phyloP scores from a whole-genome alignment of 1,284 basidiomycete genomes.

The Heimioporus retisporus region DNA sequence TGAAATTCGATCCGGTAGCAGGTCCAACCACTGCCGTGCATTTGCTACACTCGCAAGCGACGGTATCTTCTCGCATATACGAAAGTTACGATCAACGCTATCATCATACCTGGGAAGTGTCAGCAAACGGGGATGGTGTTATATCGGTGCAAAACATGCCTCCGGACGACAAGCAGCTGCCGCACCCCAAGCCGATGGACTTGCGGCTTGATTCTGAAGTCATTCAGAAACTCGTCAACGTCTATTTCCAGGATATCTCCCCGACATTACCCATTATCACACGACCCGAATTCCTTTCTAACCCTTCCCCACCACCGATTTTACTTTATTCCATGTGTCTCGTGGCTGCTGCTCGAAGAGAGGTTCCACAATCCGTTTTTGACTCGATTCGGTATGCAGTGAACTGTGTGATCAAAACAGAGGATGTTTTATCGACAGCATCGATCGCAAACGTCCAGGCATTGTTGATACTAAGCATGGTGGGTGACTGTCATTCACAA shows the following conservation, averaged over 20 bases:
- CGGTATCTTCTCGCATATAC: slow-evolving; percentile 85
- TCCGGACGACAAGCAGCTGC: slow-evolving; percentile 61
- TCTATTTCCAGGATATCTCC: slow-evolving; percentile 89
- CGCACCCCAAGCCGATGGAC: slow-evolving; percentile 71
- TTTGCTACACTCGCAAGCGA: slow-evolving; percentile 89
- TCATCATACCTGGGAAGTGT: slow-evolving; percentile 87
- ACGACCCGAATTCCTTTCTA: slow-evolving; percentile 86
- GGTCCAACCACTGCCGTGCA: slow-evolving; percentile 91
- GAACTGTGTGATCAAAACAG: slow-evolving; percentile 87
- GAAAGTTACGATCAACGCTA: slow-evolving; percentile 90
- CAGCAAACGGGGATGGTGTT: slow-evolving; percentile 86
- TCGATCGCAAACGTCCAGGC: slow-evolving; percentile 92
- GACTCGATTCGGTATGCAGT: slow-evolving; percentile 88
- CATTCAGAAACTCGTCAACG: slow-evolving; percentile 88
- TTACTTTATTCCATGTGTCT: slow-evolving; percentile 95
- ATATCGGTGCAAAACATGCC: slow-evolving; percentile 85
- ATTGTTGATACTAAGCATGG: slow-evolving; percentile 86
- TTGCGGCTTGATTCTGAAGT: slow-evolving; percentile 81
- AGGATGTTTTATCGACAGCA: slow-evolving; percentile 92
- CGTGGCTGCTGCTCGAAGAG: slow-evolving; percentile 87
- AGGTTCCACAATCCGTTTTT: slow-evolving; percentile 87
- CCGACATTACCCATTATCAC: slow-evolving; percentile 92
- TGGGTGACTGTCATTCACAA: slow-evolving; percentile 82
- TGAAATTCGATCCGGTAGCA: slow-evolving; percentile 40
- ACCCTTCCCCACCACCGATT: slow-evolving; percentile 78